Evolutionary conservation across 768 basidiomycete genomes (phyloP).

Genomic region (Dioszegia crocea): DNA sequence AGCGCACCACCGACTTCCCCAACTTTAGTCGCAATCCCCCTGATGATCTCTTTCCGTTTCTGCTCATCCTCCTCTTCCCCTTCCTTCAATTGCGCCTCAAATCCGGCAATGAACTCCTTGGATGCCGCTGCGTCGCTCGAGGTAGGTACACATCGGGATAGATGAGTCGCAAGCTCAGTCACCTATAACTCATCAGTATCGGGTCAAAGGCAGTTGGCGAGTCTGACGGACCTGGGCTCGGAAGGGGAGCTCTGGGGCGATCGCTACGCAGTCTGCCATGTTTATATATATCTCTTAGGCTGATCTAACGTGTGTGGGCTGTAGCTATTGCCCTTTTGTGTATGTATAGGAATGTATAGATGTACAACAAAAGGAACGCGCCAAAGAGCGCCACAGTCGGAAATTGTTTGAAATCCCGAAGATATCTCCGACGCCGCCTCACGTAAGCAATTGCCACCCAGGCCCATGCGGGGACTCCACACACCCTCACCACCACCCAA

Average conservation of each 20-base stretch:
- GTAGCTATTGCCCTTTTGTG: neutral
- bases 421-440: neutral
- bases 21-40: slow-evolving; percentile 33
- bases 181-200: slow-evolving; percentile 20
- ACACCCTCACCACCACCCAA: too few species aligned
- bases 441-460: too few species aligned
- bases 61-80: slow-evolving; percentile 25
- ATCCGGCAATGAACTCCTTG: slow-evolving; percentile 32
- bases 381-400: neutral
- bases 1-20: slow-evolving; percentile 39
- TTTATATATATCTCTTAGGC: slow-evolving; percentile 3
- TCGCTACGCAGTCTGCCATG: slow-evolving; percentile 47
- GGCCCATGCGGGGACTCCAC: too few species aligned
- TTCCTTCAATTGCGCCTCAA: slow-evolving; percentile 22
- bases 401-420: neutral
- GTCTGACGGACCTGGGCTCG: slow-evolving; percentile 25
- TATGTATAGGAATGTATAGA: too few species aligned
- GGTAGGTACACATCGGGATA: slow-evolving; percentile 37
- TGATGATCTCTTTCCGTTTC: slow-evolving; percentile 35
- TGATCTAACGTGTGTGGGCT: neutral
- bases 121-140: slow-evolving; percentile 28
- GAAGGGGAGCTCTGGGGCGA: slow-evolving; percentile 47
- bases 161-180: slow-evolving; percentile 39
- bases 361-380: too few species aligned
- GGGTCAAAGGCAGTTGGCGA: neutral